Base-by-base conservation (phyloP, 2,329 filamentous ascomycete species). In the Biscogniauxia mediterranea region DNA sequence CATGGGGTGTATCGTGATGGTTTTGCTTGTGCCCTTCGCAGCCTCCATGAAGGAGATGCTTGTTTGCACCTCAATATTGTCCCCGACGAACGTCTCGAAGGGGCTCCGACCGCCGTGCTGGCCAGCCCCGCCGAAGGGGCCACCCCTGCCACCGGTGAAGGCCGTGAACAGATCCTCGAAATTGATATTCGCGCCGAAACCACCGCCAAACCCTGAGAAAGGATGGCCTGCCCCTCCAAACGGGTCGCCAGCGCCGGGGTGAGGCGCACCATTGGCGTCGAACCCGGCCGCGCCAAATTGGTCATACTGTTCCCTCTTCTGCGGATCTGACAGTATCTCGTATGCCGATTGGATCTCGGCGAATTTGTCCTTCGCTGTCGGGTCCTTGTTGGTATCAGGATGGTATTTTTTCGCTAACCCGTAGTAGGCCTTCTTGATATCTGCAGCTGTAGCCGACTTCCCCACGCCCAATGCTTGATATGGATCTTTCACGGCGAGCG, bases 351-450 rank as follows among this genome's bases (percentile, higher is more conserved):
- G 95, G 58, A 96, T 92, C 69, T 97, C 94, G 65, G 89, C 85
- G 71, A 99, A 99, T 71, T 91, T 94, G 70, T 98, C 95, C 75
- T 98, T 98, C 42, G 95, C 93, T n/a, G 81, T 84, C 2, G 91
- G 77, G 69, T 98, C 95, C 76, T 98, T 98, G 82, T 98, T 99
- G 42, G 95, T 98, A 75, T 99, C 95, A 8, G 95, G 95, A 72
- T 99, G 95, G 75, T 87, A 99, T 74, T 98, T 99, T 78, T 99
- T 99, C 20, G 95, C 95, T 61, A 98, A 82, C 56, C 93, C 92
- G 75, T 99, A 99, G 81, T 99, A 99, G 2, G 95, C 93, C 77
- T 97, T 98, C 76, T 99, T 99, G 75, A 99, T 98, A 42, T 98
- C 94, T 62, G 87, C 81, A 2, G 92, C 80, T 1, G 91, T 88